These are phyloP conservation scores for Scytalidium lignicola DNA, from an alignment of 2,329 filamentous ascomycete species.

Conservation along the genomic window DNA sequence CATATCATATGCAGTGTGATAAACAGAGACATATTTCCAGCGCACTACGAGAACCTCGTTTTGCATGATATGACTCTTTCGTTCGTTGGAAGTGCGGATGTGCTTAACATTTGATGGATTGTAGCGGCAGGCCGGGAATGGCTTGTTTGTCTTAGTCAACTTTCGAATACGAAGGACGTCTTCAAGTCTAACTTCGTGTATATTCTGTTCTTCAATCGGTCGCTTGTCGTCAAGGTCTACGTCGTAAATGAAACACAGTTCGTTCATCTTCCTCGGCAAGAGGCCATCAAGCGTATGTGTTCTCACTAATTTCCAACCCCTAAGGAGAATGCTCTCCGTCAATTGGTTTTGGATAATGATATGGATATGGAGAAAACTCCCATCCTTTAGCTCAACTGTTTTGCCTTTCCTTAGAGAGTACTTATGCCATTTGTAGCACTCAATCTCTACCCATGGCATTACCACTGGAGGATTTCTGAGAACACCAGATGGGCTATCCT, in stretches of 20 bases:
- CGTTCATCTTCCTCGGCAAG: conserved; percentile 35
- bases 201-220: conserved; percentile 25
- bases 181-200: conserved; percentile 34
- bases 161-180: conserved; percentile 22
- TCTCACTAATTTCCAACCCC: conserved; percentile 35
- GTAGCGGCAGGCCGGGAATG: background rate
- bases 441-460: background rate
- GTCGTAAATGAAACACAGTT: conserved; percentile 37
- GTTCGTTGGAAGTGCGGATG: background rate
- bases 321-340: conserved; percentile 26
- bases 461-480: background rate
- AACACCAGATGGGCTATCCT: background rate
- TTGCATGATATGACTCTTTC: background rate
- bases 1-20: background rate
- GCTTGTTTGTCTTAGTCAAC: background rate
- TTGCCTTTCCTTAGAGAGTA: conserved; percentile 7
- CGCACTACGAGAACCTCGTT: conserved; percentile 6
- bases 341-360: conserved; percentile 27
- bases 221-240: conserved; percentile 27
- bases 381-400: conserved; percentile 16
- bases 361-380: conserved; percentile 34
- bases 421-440: background rate
- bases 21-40: conserved; percentile 3
- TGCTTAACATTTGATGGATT: background rate
- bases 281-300: conserved; percentile 27